Base-by-base conservation (phyloP, 345 rosid species). In the Salix viminalis region DNA sequence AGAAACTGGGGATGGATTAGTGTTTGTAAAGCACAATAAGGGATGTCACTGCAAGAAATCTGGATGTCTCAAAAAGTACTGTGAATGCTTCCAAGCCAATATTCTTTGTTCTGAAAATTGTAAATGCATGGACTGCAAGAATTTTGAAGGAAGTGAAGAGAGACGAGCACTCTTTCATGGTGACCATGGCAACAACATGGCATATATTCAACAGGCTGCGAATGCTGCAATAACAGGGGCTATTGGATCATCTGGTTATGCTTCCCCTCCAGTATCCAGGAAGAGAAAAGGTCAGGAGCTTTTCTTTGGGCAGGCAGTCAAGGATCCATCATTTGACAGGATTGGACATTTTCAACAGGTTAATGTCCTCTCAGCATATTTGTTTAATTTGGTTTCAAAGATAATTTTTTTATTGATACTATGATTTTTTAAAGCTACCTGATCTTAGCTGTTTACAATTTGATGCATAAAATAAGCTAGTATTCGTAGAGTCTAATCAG, bases 41-140 rank as follows among this genome's bases (percentile, higher is more conserved):
- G 99, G 99, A 81, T 96, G 99, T 78, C 98, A 96, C 80, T 96
- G 99, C 84, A 96, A 96, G 89, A 96, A 93, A 84, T 96, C 99
- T 0, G 97, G 98, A 28, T 96, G 99, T 83, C 98, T 96, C 64
- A 96, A 93, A 79, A 96, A 96, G 91, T 96, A 96, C 82, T 96
- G 99, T 70, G 99, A 96, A 79, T 96, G 98, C 77, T 96, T 93
- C 86, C 99, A 96, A 61, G 99, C 99, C 58, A 92, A 93, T 83
- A 92, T 96, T 83, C 92, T 96, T 11, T 96, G 99, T 79, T 96
- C 98, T 6, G 99, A 96, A 78, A 96, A 93, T 83, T 96, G 98
- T 82, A 90, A 89, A 87, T 96, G 99, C 82, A 86, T 92, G 85
- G 99, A 92, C 85, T 96, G 99, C 88, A 96, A 93, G 82, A 96